Evolutionary conservation across 164 flowering plant genomes (phyloP).

Genomic region (Tinospora cordifolia): DNA sequence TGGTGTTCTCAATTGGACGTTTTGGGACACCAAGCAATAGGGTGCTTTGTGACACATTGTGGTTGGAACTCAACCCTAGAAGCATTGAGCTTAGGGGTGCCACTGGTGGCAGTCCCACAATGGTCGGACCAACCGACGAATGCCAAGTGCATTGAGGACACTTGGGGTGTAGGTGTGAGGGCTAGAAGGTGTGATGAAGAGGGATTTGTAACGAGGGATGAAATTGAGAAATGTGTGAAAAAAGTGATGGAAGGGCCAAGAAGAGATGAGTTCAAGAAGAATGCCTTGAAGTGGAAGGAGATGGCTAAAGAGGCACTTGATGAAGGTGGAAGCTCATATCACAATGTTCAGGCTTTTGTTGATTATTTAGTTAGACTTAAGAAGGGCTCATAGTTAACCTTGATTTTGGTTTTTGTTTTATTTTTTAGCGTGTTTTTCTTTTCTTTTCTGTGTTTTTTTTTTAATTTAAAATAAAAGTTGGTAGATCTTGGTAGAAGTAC

Average conservation of each 20-base stretch:
- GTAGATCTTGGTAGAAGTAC: too few relatives aligned
- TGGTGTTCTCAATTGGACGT: slow-evolving; percentile 23
- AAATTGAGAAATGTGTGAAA: neutral
- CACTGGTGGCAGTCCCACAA: slow-evolving; percentile 6
- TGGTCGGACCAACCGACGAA: slow-evolving; percentile 12
- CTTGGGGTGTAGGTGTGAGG: slow-evolving; percentile 6
- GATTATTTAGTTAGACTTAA: neutral
- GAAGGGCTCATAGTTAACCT: neutral
- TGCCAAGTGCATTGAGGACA: neutral
- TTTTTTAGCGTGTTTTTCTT: too few relatives aligned
- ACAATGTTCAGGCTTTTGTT: slow-evolving; percentile 1
- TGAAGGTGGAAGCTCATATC: slow-evolving; percentile 7
- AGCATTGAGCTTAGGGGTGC: slow-evolving; percentile 12
- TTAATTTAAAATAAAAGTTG: too few relatives aligned
- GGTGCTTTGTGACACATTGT: slow-evolving; percentile 21
- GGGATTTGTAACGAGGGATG: slow-evolving; percentile 5
- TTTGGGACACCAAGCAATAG: slow-evolving; percentile 14
- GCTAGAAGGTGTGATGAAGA: neutral
- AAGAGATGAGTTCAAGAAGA: neutral
- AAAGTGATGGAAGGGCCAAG: slow-evolving; percentile 10
- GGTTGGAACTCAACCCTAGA: slow-evolving; percentile 13
- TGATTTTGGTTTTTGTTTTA: too few relatives aligned
- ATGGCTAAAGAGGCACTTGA: slow-evolving; percentile 7
- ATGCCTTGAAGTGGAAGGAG: neutral
- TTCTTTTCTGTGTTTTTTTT: too few relatives aligned